Evolutionary conservation across 2,329 filamentous ascomycete species (phyloP), one percentile per base, ranked within the genome.

Genomic region (Hyphodiscus sp.): DNA sequence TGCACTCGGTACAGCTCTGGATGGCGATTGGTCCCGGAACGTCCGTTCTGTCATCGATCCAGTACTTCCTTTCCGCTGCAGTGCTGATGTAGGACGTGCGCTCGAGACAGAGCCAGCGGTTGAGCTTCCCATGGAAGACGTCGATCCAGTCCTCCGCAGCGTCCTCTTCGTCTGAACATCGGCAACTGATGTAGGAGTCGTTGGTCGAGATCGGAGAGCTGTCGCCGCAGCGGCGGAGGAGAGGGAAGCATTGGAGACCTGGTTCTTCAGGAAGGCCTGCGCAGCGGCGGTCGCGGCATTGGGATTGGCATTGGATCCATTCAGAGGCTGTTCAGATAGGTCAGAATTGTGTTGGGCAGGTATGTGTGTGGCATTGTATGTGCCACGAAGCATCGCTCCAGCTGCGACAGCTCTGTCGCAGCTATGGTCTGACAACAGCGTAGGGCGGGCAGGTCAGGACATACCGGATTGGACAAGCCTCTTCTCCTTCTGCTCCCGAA

Each of bases 141-240:
- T 72, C 0, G 91, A 95, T 49, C 78, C 78, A 69, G 79, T 83
- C 57, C 91, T 83, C 63, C 89, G 82, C 56, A 82, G 70, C 67
- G 87, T 91, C 66, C 91, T 87, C 74, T 92, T 96, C 6, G 92
- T 95, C 70, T 95, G 87, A 45, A 95, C 82, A 66, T 90, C 83
- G 68, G 83, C 86, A 53, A 96, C 86, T 62, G 85, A 84, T 49
- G 85, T 92, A 20, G 90, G 91, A 2, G 87, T 85, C 49, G 84
- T 84, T 10, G 89, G 85, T 61, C 87, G 82, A 45, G 86, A 87
- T 66, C 86, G 85, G 54, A 97, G 78, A 46, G 91, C 91, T 26
- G 91, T 85, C 16, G 90, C 91, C 7, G 92, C 91, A 13, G 92
- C 92, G 7, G 91, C 89, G 38, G 87, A 86, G 42, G 91, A 95